Evolutionary conservation across 2,329 filamentous ascomycete species (phyloP).

Genomic region (Clarireedia sp.): DNA sequence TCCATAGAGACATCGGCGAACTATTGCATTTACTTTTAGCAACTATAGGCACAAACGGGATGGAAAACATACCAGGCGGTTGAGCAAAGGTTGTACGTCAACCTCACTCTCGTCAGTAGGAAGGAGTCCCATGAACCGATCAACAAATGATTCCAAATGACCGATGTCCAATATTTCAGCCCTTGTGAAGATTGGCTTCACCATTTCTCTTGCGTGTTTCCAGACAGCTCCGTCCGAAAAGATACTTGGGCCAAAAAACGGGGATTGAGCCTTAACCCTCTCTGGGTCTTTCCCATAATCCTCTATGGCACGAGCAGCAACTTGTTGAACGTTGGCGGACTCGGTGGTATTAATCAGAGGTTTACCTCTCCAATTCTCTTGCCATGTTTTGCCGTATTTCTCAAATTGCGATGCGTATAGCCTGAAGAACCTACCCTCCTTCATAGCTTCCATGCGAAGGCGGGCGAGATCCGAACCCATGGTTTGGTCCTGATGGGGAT

Average conservation of each 20-base stretch:
- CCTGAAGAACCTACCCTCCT: not conserved
- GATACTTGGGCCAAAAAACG: not conserved
- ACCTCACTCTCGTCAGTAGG: not conserved
- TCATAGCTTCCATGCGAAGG: not conserved
- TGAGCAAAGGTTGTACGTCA: conserved; percentile 4
- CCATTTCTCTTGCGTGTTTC: conserved; percentile 2
- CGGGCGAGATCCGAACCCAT: not conserved
- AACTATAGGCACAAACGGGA: not conserved
- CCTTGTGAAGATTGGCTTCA: conserved; percentile 5
- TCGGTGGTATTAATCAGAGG: conserved; percentile 1
- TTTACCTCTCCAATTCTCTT: not conserved
- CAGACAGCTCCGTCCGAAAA: conserved; percentile 5
- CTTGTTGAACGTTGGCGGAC: not conserved
- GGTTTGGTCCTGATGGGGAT: not conserved
- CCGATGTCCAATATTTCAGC: conserved; percentile 2
- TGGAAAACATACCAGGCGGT: not conserved
- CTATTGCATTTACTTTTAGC: not conserved
- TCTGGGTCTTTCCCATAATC: conserved; percentile 33
- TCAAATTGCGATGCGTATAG: not conserved
- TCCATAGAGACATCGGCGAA: conserved; percentile 3
- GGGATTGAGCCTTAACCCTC: conserved; percentile 35
- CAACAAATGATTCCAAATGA: not conserved
- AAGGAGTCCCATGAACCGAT: not conserved
- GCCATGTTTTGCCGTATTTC: conserved; percentile 3
- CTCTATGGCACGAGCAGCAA: not conserved